Percentiles rank a stretch among this genome's conserved stretches.
Evolutionary conservation across 2,329 filamentous ascomycete genomes (phyloP).

Genomic region (Venturia oleaginea): DNA sequence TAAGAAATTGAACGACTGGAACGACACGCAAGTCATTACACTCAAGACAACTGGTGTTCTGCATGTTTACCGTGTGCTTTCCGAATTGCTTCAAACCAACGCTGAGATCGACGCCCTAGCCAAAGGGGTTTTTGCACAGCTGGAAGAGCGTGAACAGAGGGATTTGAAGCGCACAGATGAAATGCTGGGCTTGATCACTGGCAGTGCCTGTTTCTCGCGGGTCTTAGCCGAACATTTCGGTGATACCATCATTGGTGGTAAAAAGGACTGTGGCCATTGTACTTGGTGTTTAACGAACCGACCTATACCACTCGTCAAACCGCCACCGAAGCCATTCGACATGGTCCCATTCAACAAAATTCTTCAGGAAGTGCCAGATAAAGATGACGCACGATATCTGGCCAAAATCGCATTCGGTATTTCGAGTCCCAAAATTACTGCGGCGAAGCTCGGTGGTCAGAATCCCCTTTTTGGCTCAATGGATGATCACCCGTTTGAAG

Average conservation of each 20-base stretch:
- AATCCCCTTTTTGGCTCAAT: conserved; percentile 1
- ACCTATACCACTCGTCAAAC: conserved; percentile 29
- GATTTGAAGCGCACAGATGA: conserved; percentile 43
- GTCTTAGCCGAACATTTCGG: conserved; percentile 50
- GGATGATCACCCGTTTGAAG: background rate
- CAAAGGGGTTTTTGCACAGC: conserved; percentile 40
- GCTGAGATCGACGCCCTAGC: conserved; percentile 38
- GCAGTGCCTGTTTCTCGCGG: conserved; percentile 41
- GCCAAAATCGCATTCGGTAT: conserved; percentile 55
- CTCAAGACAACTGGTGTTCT: conserved; percentile 44
- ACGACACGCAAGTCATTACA: conserved; percentile 41
- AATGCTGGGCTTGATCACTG: conserved; percentile 47
- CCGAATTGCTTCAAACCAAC: conserved; percentile 35
- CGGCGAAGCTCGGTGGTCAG: conserved; percentile 13
- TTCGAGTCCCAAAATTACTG: conserved; percentile 44
- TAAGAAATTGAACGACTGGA: conserved; percentile 45
- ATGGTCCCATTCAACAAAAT: conserved; percentile 33
- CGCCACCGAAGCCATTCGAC: conserved; percentile 33
- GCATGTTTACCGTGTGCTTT: conserved; percentile 45
- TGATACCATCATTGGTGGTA: conserved; percentile 38
- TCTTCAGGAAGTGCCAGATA: conserved; percentile 35
- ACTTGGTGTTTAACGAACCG: conserved; percentile 36
- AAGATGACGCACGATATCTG: conserved; percentile 51
- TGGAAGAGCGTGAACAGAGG: conserved; percentile 45
- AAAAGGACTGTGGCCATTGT: conserved; percentile 46